Conservation (phyloP, 179 eudicot species). For the Beta corolliflora region DNA sequence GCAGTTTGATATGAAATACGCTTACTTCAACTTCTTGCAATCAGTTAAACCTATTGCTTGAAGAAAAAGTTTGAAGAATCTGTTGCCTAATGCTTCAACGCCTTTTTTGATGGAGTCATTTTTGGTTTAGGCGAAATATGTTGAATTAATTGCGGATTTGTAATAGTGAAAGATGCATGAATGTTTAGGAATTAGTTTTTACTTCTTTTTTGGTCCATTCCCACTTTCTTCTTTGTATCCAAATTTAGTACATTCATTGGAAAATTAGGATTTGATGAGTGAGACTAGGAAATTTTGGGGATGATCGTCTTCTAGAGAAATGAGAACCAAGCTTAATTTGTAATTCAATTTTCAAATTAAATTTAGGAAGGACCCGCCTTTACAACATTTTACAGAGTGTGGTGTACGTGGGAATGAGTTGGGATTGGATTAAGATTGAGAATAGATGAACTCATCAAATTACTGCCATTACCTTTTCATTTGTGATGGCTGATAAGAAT, state of each 20-base stretch:
- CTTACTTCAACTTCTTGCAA: slow-evolving; percentile 92
- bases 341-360: too few species aligned
- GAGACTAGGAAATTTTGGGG: too few species aligned
- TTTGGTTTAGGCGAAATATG: background rate
- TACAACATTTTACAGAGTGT: too few species aligned
- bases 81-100: slow-evolving; percentile 1
- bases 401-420: too few species aligned
- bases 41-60: slow-evolving; percentile 43
- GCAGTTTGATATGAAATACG: slow-evolving; percentile 90
- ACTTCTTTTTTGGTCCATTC: background rate
- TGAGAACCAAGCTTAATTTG: too few species aligned
- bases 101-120: background rate
- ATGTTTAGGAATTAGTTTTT: background rate
- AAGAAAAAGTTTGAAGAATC: slow-evolving; percentile 8
- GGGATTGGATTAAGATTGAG: too few species aligned
- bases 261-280: too few species aligned
- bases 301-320: too few species aligned
- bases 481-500: too few species aligned
- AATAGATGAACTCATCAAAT: too few species aligned
- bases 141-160: background rate
- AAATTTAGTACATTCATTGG: background rate
- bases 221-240: background rate
- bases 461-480: too few species aligned
- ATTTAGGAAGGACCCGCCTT: too few species aligned
- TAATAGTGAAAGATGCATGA: background rate